These are phyloP conservation scores for Kwoniella dendrophila DNA, from an alignment of 768 basidiomycete genomes.

Conservation along the genomic window DNA sequence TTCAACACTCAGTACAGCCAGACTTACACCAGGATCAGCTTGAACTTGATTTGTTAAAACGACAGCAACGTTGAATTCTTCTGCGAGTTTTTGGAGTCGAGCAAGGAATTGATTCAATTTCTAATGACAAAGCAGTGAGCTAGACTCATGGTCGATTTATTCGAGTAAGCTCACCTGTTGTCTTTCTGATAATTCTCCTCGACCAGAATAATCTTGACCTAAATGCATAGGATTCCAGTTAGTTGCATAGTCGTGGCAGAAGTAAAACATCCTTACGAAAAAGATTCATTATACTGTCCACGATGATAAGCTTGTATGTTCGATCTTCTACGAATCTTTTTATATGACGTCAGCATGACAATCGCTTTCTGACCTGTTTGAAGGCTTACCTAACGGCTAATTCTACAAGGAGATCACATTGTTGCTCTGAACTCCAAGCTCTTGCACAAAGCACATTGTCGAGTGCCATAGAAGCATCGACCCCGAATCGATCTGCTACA, in stretches of 20 bases:
- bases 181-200: conserved; percentile 90
- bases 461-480: conserved; percentile 70
- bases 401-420: conserved; percentile 53
- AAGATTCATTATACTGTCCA: conserved; percentile 96
- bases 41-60: conserved; percentile 83
- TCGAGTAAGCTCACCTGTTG: conserved; percentile 76
- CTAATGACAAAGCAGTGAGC: conserved; percentile 12
- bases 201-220: conserved; percentile 80
- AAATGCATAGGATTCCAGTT: not conserved
- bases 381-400: conserved; percentile 48
- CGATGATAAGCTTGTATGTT: conserved; percentile 65
- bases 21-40: conserved; percentile 88
- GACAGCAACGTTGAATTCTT: conserved; percentile 72
- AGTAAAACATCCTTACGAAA: conserved; percentile 63
- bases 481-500: conserved; percentile 90
- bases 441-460: conserved; percentile 90
- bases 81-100: conserved; percentile 83
- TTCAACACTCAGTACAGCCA: not conserved
- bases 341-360: not conserved
- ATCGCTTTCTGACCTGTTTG: conserved; percentile 54
- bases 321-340: conserved; percentile 47
- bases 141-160: conserved; percentile 6
- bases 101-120: conserved; percentile 89
- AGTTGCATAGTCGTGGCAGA: not conserved
- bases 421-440: conserved; percentile 44